Evolutionary conservation across 495 filamentous ascomycete genomes (phyloP), one percentile per base, ranked within the genome.

Genomic region (Aspergillus ostianus): DNA sequence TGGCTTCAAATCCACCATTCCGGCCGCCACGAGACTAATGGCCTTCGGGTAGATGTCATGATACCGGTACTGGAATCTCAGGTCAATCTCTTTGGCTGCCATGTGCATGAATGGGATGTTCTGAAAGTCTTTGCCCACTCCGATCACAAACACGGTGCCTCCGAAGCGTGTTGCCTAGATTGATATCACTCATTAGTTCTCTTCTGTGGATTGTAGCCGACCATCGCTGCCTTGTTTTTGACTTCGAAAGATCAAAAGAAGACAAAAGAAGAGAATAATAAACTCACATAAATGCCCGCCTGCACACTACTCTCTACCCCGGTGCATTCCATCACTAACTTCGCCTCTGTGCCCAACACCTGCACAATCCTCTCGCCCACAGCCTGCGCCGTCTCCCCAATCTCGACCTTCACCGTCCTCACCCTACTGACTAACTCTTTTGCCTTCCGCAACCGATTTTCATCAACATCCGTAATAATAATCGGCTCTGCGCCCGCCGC

Each of bases 101-200:
- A 85, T 66, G 55, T 84, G 81, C 84, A 85, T 85, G 65, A 87
- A 87, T 0, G 83, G 84, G 15, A 87, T 65, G 50, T 81, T 82
- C 62, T 83, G 80, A 74, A 85, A 80, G 36, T 75, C 66, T 51
- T 72, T 79, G 12, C 83, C 82, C 1, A 87, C 82, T 5, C 84
- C 83, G 52, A 85, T 81, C 0, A 85, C 82, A 67, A 85, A 80
- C 19, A 85, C 70, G 7, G 70, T 76, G 9, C 84, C 84, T 30
- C 81, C 82, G 61, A 77, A 70, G 18, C 78, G 73, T 27, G 73
- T 77, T 18, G 73, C 65, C 70, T 76, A 78, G 12, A 26, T 48
- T 18, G 2, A 21, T n/a, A 49, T 47, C 23, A 45, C 13, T 3
- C 9, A 15, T 20, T 44, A 45, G 32, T 4, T 51, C 29, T 18